Conservation (phyloP, 1,139 yeast genomes). For the Yamadazyma sp. region DNA sequence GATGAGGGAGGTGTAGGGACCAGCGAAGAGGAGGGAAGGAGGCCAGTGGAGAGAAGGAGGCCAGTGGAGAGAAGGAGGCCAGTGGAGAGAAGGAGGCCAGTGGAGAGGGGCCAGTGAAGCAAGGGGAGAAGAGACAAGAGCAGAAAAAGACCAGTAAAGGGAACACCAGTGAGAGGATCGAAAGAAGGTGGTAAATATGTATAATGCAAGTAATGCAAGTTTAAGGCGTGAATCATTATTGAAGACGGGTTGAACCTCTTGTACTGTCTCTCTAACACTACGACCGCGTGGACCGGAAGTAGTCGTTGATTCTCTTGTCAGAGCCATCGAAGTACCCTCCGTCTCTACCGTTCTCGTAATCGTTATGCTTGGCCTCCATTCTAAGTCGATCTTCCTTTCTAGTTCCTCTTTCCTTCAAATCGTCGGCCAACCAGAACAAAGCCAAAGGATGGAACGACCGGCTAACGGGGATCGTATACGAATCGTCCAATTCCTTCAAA, state of each 20-base stretch:
- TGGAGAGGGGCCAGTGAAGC: background rate
- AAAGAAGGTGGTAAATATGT: background rate
- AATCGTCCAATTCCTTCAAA: slow-evolving; percentile 15
- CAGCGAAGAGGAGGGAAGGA: background rate
- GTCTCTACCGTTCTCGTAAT: slow-evolving; percentile 42
- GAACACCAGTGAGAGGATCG: background rate
- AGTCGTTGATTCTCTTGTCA: slow-evolving; percentile 43
- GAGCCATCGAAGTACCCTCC: slow-evolving; percentile 48
- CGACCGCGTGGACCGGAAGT: slow-evolving; percentile 44
- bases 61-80: background rate
- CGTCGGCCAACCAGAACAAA: slow-evolving; percentile 59
- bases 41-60: background rate
- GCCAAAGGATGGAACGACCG: slow-evolving; percentile 72
- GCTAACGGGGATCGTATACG: slow-evolving; percentile 37
- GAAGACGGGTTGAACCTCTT: too few relatives aligned
- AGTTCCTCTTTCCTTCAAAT: slow-evolving; percentile 52
- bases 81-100: background rate
- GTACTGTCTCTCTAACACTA: background rate
- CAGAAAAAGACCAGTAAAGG: background rate
- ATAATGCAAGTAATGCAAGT: background rate
- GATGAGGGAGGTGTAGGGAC: slow-evolving; percentile 6
- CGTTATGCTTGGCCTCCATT: slow-evolving; percentile 45
- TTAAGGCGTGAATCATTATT: too few relatives aligned
- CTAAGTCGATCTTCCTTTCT: slow-evolving; percentile 52
- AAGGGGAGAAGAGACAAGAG: background rate